Conservation (phyloP, 495 filamentous ascomycete species). For the Podospora sp. region DNA sequence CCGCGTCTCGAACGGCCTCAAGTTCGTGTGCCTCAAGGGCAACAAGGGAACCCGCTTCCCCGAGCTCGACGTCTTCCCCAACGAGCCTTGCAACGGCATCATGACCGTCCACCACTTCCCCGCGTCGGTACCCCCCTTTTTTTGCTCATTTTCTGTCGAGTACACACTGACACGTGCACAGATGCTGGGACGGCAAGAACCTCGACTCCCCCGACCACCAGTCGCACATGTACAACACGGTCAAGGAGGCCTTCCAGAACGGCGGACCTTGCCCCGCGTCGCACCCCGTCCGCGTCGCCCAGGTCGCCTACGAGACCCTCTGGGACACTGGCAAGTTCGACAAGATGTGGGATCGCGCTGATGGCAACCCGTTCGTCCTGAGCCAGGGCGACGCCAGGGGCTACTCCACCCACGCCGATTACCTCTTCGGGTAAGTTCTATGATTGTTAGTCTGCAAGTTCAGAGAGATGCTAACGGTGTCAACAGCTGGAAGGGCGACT, state of each 20-base stretch:
- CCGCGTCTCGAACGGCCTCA: slow-evolving; percentile 44
- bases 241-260: slow-evolving; percentile 44
- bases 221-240: slow-evolving; percentile 55
- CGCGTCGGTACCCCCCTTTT: slow-evolving; percentile 22
- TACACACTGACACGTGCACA: not conserved
- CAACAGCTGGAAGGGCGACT: slow-evolving; percentile 22
- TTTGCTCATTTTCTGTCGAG: no score
- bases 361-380: slow-evolving; percentile 50
- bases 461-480: not conserved
- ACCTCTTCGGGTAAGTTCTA: slow-evolving; percentile 8
- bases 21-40: slow-evolving; percentile 49
- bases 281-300: slow-evolving; percentile 53
- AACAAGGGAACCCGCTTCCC: slow-evolving; percentile 45
- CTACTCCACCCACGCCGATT: slow-evolving; percentile 19
- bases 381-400: slow-evolving; percentile 29
- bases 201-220: slow-evolving; percentile 61
- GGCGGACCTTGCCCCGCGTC: slow-evolving; percentile 52
- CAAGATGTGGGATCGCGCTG: slow-evolving; percentile 49
- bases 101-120: slow-evolving; percentile 58
- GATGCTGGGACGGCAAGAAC: slow-evolving; percentile 61
- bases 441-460: no score
- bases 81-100: slow-evolving; percentile 49
- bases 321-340: slow-evolving; percentile 55
- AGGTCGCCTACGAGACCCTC: slow-evolving; percentile 55
- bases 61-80: slow-evolving; percentile 52